phyloP scores from a whole-genome alignment of 371 early-diverging fungal species.

The Lichtheimia corymbifera region DNA sequence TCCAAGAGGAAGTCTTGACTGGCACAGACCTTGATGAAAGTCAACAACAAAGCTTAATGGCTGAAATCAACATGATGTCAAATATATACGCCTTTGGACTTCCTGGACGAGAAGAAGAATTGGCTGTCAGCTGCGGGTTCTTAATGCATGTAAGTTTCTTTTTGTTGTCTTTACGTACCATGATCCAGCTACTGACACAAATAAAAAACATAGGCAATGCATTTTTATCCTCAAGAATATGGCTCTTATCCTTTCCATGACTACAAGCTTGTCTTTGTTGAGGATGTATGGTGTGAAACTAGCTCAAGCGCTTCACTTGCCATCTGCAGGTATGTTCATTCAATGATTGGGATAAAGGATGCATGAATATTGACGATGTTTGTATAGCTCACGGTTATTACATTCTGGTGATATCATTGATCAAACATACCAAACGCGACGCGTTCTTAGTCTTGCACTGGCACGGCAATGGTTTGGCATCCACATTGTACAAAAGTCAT shows the following conservation, averaged over 20 bases:
- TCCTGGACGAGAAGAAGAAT: slow-evolving; percentile 59
- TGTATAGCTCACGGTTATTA: slow-evolving; percentile 65
- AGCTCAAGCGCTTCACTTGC: slow-evolving; percentile 74
- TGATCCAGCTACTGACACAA: too few relatives aligned
- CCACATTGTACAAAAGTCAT: slow-evolving; percentile 76
- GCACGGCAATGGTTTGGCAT: slow-evolving; percentile 95
- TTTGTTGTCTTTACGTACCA: not conserved
- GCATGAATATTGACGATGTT: not conserved
- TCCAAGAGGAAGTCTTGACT: slow-evolving; percentile 46
- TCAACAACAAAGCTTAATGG: slow-evolving; percentile 49
- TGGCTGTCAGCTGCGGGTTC: slow-evolving; percentile 68
- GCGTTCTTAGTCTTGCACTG: slow-evolving; percentile 69
- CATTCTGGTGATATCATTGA: slow-evolving; percentile 81
- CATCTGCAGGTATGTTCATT: slow-evolving; percentile 52
- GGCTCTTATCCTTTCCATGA: slow-evolving; percentile 87
- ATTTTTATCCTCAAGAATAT: slow-evolving; percentile 83
- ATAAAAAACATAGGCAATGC: slow-evolving; percentile 58
- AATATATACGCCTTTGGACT: slow-evolving; percentile 71
- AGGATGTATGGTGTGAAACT: slow-evolving; percentile 69
- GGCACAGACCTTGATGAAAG: slow-evolving; percentile 54
- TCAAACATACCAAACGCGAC: slow-evolving; percentile 81
- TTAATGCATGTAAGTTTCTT: slow-evolving; percentile 61
- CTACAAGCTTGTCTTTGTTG: slow-evolving; percentile 90
- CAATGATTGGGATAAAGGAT: not conserved
- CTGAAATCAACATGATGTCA: slow-evolving; percentile 53